Conservation (phyloP, 2,329 filamentous ascomycete species). For the Phoma sp. region DNA sequence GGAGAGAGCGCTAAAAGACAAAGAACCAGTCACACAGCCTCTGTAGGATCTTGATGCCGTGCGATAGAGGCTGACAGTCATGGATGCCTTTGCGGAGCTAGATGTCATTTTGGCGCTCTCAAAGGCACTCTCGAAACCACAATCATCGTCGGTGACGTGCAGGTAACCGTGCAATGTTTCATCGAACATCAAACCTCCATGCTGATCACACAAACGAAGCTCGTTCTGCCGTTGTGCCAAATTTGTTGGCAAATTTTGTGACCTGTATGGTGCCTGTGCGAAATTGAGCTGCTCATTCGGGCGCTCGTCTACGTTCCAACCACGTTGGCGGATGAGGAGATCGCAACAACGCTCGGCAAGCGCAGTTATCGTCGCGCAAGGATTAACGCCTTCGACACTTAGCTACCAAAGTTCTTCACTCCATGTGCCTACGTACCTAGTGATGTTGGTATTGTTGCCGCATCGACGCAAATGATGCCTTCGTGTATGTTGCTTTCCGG, state of each 20-base stretch:
- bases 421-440: neutral
- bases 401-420: neutral
- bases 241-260: neutral
- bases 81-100: neutral
- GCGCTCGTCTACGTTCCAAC: conserved; percentile 50
- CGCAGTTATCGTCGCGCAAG: conserved; percentile 72
- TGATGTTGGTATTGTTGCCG: conserved; percentile 1
- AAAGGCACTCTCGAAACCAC: neutral
- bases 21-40: neutral
- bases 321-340: conserved; percentile 29
- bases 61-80: neutral
- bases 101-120: neutral
- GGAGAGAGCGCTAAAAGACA: neutral
- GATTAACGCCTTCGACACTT: conserved; percentile 57
- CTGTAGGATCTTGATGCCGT: neutral
- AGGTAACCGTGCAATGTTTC: conserved; percentile 1
- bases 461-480: conserved; percentile 3
- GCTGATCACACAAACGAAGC: neutral
- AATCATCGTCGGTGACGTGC: neutral
- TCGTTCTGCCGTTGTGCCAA: neutral
- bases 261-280: neutral
- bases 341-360: conserved; percentile 69
- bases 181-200: neutral
- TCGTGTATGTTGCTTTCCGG: conserved; percentile 52
- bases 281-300: neutral